These are phyloP conservation scores for Melanogaster broomeanus DNA, from an alignment of 768 basidiomycete genomes.

Conservation along the genomic window DNA sequence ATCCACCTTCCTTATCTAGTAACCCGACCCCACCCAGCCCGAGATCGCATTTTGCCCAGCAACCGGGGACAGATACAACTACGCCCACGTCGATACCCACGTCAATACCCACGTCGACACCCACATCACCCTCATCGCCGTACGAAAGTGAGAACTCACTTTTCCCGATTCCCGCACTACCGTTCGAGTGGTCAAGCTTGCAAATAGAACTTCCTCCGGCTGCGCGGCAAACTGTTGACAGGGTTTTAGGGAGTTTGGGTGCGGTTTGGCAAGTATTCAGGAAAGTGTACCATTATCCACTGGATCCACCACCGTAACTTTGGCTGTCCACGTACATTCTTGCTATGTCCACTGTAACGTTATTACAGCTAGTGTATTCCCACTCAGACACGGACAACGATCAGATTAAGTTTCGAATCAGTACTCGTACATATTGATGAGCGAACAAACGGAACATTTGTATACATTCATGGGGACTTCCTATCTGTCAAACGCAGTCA, in stretches of 20 bases:
- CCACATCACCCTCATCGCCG: conserved; percentile 14
- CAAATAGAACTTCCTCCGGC: conserved; percentile 25
- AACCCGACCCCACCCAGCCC: conserved; percentile 3
- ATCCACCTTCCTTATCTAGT: conserved; percentile 4
- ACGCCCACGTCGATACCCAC: conserved; percentile 14
- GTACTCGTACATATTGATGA: neutral
- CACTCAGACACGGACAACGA: no score
- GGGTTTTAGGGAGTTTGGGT: conserved; percentile 25
- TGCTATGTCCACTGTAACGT: no score
- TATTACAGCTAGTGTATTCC: no score
- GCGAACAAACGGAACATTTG: neutral
- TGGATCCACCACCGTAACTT: conserved; percentile 29
- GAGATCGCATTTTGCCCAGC: conserved; percentile 8
- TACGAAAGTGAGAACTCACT: conserved; percentile 20
- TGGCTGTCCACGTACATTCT: no score
- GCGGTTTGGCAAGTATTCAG: conserved; percentile 32
- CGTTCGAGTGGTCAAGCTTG: conserved; percentile 33
- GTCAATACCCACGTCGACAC: conserved; percentile 9
- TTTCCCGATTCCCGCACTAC: conserved; percentile 12
- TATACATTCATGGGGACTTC: neutral
- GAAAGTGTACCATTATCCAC: conserved; percentile 35
- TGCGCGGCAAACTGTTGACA: conserved; percentile 25
- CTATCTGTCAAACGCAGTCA: conserved; percentile 13
- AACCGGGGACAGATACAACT: conserved; percentile 9
- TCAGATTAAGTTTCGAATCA: no score